phyloP scores from a whole-genome alignment of 2,329 filamentous ascomycete genomes.

The Phyllosticta paracitricarpa region DNA sequence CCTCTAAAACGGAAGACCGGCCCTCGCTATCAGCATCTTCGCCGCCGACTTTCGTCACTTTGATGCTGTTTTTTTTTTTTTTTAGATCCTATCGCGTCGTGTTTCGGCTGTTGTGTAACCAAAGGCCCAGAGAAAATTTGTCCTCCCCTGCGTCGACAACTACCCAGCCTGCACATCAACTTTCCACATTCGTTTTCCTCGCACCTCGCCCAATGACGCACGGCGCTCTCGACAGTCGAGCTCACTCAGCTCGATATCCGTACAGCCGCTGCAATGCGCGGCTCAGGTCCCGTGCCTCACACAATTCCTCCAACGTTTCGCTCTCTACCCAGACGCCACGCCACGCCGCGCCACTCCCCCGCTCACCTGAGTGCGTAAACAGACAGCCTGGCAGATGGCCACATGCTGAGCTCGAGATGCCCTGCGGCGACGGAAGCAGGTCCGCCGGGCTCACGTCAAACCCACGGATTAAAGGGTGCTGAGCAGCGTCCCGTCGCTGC shows the following conservation, averaged over 20 bases:
- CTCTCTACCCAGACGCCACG: not conserved
- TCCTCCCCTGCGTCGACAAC: not conserved
- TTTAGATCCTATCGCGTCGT: not conserved
- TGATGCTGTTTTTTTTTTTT: no score
- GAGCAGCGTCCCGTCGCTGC: not conserved
- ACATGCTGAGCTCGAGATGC: not conserved
- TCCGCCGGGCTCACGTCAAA: not conserved
- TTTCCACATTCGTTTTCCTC: not conserved
- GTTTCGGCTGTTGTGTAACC: not conserved
- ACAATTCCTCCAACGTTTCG: not conserved
- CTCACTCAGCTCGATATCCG: not conserved
- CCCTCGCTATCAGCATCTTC: no score
- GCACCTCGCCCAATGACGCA: not conserved
- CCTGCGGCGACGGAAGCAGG: not conserved
- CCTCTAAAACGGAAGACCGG: no score
- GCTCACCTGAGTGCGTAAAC: not conserved
- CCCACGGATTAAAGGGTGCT: not conserved
- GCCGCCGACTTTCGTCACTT: no score
- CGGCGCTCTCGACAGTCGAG: not conserved
- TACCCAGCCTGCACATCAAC: not conserved
- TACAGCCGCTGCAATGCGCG: not conserved
- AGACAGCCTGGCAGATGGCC: not conserved
- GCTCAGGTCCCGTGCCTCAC: not conserved
- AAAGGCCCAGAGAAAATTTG: not conserved
- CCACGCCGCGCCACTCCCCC: not conserved